These are phyloP conservation scores for Cyclotella choctawhatcheeana DNA, from an alignment of 108 stramenopile genomes.

Conservation along the genomic window DNA sequence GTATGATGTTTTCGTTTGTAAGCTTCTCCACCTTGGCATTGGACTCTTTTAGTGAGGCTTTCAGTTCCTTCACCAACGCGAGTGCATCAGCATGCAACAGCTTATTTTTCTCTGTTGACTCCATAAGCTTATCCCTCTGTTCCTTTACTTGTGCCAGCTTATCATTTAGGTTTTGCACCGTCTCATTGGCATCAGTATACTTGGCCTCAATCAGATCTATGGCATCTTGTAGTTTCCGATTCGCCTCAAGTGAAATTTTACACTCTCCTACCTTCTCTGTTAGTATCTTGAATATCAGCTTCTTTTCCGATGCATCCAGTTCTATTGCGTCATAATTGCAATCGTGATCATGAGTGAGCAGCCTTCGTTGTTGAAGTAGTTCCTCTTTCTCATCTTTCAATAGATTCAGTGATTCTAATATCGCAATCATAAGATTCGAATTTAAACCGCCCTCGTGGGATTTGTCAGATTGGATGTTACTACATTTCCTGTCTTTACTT, in stretches of 20 bases:
- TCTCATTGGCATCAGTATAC: not conserved
- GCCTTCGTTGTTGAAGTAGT: not conserved
- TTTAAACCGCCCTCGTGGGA: not conserved
- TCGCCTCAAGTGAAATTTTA: not conserved
- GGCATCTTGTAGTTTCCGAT: not conserved
- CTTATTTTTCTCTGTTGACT: not conserved
- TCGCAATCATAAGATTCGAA: not conserved
- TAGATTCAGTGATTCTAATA: not conserved
- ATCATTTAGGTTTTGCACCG: not conserved
- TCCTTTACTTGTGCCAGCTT: not conserved
- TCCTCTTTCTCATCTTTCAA: conserved; percentile 10
- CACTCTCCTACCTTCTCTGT: conserved; percentile 1
- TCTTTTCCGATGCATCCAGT: not conserved
- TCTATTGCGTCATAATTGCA: not conserved
- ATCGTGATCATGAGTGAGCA: conserved; percentile 5
- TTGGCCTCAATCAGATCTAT: not conserved
- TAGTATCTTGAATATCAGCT: not conserved
- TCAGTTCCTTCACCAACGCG: not conserved
- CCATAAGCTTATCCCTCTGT: not conserved
- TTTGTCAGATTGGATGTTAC: not conserved
- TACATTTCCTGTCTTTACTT: not conserved
- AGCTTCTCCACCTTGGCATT: not conserved
- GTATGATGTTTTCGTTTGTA: conserved; percentile 15
- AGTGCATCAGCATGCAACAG: not conserved
- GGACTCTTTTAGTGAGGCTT: not conserved